phyloP scores from a whole-genome alignment of 805 yeast genomes.

The Pichia sporocuriosa region DNA sequence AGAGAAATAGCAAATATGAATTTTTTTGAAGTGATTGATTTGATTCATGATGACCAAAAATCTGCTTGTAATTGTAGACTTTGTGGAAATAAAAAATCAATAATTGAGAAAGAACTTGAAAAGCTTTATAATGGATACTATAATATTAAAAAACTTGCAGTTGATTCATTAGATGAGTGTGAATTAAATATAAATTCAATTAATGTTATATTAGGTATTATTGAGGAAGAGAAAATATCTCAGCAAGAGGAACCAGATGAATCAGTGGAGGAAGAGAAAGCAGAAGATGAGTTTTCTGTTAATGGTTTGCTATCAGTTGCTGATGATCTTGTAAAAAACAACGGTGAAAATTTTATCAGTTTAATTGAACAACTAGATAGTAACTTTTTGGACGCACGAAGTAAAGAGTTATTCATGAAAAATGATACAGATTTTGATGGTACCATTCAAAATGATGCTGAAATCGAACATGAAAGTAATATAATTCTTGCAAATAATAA shows the following conservation, averaged over 20 bases:
- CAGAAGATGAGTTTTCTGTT: background rate
- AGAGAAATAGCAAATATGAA: constrained; percentile 57
- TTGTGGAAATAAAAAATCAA: constrained; percentile 67
- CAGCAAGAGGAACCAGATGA: constrained; percentile 7
- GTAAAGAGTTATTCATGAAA: too few relatives aligned
- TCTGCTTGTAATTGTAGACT: constrained; percentile 62
- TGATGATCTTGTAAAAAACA: constrained; percentile 69
- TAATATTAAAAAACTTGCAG: constrained; percentile 33
- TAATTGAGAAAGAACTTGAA: constrained; percentile 72
- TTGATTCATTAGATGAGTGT: constrained; percentile 33
- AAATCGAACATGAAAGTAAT: too few relatives aligned
- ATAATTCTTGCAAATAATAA: too few relatives aligned
- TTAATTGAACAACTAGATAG: constrained; percentile 73
- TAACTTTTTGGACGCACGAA: too few relatives aligned
- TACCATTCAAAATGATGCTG: too few relatives aligned
- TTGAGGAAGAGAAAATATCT: constrained; percentile 4
- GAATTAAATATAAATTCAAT: constrained; percentile 24
- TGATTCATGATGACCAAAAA: constrained; percentile 54
- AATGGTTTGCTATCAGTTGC: constrained; percentile 43
- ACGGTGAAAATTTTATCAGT: constrained; percentile 70
- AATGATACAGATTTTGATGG: too few relatives aligned
- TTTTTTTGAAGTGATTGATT: constrained; percentile 58
- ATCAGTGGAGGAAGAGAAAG: background rate
- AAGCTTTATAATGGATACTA: constrained; percentile 64
- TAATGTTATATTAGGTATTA: constrained; percentile 23